A percentile compares a stretch with the other conserved stretches of the same genome.
Evolutionary conservation across 768 basidiomycete species (phyloP).

Genomic region (Trametes punicea): DNA sequence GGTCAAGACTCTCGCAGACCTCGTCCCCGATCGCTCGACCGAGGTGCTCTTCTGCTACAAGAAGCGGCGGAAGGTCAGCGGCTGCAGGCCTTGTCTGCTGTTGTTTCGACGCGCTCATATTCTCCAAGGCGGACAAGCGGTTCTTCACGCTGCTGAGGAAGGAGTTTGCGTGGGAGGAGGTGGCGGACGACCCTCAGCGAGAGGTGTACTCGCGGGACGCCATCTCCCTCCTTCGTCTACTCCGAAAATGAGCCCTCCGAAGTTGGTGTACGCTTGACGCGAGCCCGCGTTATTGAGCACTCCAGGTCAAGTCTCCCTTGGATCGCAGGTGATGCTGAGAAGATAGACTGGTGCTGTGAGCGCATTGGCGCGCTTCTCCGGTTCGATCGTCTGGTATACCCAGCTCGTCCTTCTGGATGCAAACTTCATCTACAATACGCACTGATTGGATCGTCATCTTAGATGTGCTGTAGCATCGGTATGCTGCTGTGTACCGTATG

Average conservation of each 20-base stretch:
- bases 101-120: not conserved
- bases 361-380: no score
- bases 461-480: no score
- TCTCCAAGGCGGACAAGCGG: conserved; percentile 90
- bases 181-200: conserved; percentile 59
- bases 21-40: conserved; percentile 45
- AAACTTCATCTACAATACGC: no score
- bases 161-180: conserved; percentile 70
- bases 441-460: no score
- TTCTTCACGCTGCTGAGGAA: conserved; percentile 82
- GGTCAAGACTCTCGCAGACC: conserved; percentile 69
- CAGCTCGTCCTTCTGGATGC: no score
- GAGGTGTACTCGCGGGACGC: conserved; percentile 58
- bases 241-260: conserved; percentile 15
- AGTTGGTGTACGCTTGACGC: not conserved
- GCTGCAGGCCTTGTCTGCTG: not conserved
- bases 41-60: conserved; percentile 92
- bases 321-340: no score
- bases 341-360: no score
- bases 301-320: no score
- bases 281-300: no score
- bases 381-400: no score
- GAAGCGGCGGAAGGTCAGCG: conserved; percentile 78
- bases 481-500: no score
- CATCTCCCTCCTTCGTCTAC: conserved; percentile 58